Base-by-base conservation (phyloP, 345 rosid species). In the Isatis tinctoria region DNA sequence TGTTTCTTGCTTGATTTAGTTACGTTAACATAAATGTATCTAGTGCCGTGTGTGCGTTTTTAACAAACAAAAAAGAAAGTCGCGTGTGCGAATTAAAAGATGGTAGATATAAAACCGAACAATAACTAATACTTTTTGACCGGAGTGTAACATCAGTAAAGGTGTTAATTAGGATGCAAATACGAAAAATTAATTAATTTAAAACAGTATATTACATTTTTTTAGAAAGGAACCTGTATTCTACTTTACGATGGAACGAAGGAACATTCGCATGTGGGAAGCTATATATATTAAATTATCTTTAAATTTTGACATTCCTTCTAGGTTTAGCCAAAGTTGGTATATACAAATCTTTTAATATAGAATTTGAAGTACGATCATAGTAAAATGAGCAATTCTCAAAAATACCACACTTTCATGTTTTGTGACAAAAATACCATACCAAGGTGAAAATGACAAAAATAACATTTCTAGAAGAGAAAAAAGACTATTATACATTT, bases 221-320 rank as follows among this genome's bases (percentile, higher is more conserved):
- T 22, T 22, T 22, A 22, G 24, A 22, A 22, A 22, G 24, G 24
- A 2, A 22, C 1, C 24, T 52, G 41, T 32, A 17, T 26, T 17
- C 60, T 22, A 44, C 65, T 63, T 63, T 56, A 56, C 60, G 4
- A 32, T 63, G 3, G 5, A 70, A 36, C 33, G 59, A 69, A 76
- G 79, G 70, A 69, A 76, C 56, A 70, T 57, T 56, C 45, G 54
- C 71, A 63, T 76, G 75, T 70, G 74, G 26, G 27, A 52, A 49
- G 36, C n/a, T 22, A n/a, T 37, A 9, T 14, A 18, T 45, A 40
- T 73, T 54, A 44, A 7, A 6, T 12, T 65, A 24, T 35, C 2
- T 49, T 40, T 32, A 7, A 40, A 13, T 39, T 45, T 66, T 18
- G 11, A 61, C 74, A 75, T 69, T 75, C 78, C 44, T 74, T 51